A percentile compares a stretch with the other conserved stretches of the same genome.
Conservation (phyloP, 2,329 filamentous ascomycete genomes). For the Fusarium irregulare region DNA sequence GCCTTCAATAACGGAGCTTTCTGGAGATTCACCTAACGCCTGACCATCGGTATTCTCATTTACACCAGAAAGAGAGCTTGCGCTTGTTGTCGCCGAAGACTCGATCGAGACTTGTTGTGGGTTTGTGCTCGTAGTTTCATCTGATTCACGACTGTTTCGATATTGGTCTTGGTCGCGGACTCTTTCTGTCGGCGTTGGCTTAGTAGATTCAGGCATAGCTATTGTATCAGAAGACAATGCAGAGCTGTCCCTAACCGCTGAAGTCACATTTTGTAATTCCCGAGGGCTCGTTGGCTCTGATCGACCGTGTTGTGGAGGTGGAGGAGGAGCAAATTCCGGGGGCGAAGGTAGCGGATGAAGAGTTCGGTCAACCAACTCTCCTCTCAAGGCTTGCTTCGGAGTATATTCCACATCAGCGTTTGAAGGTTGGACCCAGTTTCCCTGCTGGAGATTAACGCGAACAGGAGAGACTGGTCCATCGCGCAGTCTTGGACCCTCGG, state of each 20-base stretch:
- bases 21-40: constrained; percentile 59
- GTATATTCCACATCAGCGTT: constrained; percentile 63
- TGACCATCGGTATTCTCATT: constrained; percentile 61
- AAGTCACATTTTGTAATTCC: constrained; percentile 23
- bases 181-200: constrained; percentile 49
- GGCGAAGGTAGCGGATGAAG: constrained; percentile 36
- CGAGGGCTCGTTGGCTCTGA: constrained; percentile 19
- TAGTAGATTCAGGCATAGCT: constrained; percentile 43
- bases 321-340: constrained; percentile 52
- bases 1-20: constrained; percentile 63
- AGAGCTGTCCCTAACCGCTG: constrained; percentile 7
- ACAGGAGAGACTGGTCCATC: constrained; percentile 67
- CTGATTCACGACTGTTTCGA: constrained; percentile 65
- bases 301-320: constrained; percentile 46
- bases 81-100: constrained; percentile 66
- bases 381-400: constrained; percentile 44
- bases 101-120: constrained; percentile 62
- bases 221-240: constrained; percentile 15
- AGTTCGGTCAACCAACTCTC: constrained; percentile 43
- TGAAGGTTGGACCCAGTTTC: constrained; percentile 64
- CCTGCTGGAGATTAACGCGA: constrained; percentile 64
- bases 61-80: constrained; percentile 65
- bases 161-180: constrained; percentile 53
- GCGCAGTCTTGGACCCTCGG: constrained; percentile 59
- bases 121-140: constrained; percentile 61